phyloP scores from a whole-genome alignment of 1,139 yeast species.

The Candida tropicalis region DNA sequence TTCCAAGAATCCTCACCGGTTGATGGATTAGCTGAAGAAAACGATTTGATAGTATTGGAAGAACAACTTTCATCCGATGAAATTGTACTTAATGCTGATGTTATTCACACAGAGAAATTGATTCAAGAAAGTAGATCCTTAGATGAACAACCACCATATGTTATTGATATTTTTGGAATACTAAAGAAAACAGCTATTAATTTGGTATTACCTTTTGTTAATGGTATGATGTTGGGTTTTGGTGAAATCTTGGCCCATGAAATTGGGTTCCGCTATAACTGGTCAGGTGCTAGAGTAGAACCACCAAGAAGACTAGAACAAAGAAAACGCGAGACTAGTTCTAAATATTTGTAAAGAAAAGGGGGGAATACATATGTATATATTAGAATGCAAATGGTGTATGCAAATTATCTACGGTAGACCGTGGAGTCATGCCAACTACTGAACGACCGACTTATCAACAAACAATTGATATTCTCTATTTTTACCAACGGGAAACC shows the following conservation, averaged over 20 bases:
- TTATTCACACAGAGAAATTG: slow-evolving; percentile 25
- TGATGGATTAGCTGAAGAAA: slow-evolving; percentile 16
- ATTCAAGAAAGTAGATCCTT: slow-evolving; percentile 23
- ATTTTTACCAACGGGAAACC: slow-evolving; percentile 40
- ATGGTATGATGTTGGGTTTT: slow-evolving; percentile 95
- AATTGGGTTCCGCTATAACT: slow-evolving; percentile 76
- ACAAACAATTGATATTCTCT: slow-evolving; percentile 31
- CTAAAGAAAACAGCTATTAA: slow-evolving; percentile 65
- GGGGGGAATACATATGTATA: slow-evolving; percentile 10
- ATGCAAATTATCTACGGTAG: too few species aligned
- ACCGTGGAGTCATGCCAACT: too few species aligned
- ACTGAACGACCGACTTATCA: too few species aligned
- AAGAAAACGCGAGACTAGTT: slow-evolving; percentile 19
- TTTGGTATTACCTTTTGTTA: slow-evolving; percentile 80
- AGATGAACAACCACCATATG: slow-evolving; percentile 15
- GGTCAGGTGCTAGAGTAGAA: slow-evolving; percentile 72
- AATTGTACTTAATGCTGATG: slow-evolving; percentile 40
- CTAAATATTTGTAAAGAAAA: slow-evolving; percentile 21
- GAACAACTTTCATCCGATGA: slow-evolving; percentile 71
- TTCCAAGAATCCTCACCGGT: neutral
- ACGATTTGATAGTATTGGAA: slow-evolving; percentile 56
- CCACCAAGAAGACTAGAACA: slow-evolving; percentile 38
- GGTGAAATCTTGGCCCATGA: slow-evolving; percentile 97
- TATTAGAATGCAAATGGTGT: slow-evolving; percentile 14
- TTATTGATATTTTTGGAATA: slow-evolving; percentile 35